phyloP scores from a whole-genome alignment of 1,284 basidiomycete genomes.

The Polyporus tsugae region DNA sequence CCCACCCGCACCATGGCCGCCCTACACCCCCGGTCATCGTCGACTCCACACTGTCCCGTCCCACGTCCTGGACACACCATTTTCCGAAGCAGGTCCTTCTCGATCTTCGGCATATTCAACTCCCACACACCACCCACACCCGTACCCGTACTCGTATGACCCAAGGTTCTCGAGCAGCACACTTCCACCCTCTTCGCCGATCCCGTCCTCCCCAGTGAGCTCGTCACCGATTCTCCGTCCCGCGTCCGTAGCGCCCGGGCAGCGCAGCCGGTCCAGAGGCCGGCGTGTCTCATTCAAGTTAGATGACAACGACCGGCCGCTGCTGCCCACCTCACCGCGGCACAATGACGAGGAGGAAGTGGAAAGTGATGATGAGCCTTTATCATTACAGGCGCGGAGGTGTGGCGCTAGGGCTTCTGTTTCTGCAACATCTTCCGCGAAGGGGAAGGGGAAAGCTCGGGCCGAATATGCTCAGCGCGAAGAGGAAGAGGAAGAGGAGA shows the following conservation, averaged over 20 bases:
- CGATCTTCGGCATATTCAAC: slow-evolving; percentile 42
- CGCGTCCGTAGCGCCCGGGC: slow-evolving; percentile 29
- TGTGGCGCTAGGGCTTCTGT: background rate
- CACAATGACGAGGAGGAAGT: slow-evolving; percentile 9
- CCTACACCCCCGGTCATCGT: slow-evolving; percentile 42
- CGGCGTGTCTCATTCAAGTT: slow-evolving; percentile 44
- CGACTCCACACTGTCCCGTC: slow-evolving; percentile 22
- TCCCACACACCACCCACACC: slow-evolving; percentile 49
- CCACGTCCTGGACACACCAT: slow-evolving; percentile 26
- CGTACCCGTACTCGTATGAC: slow-evolving; percentile 50
- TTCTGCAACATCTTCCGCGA: slow-evolving; percentile 9
- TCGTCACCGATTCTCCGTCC: slow-evolving; percentile 30
- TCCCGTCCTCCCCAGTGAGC: slow-evolving; percentile 37
- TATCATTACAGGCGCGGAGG: background rate
- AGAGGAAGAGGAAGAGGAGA: slow-evolving; percentile 29
- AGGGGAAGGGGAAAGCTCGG: slow-evolving; percentile 33
- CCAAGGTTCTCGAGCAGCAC: slow-evolving; percentile 53
- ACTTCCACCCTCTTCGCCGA: slow-evolving; percentile 55
- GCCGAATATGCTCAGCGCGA: slow-evolving; percentile 17
- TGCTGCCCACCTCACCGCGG: slow-evolving; percentile 22
- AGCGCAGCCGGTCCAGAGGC: slow-evolving; percentile 40
- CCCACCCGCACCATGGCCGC: slow-evolving; percentile 30
- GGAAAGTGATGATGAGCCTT: slow-evolving; percentile 14
- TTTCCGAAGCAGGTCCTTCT: slow-evolving; percentile 32
- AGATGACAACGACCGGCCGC: slow-evolving; percentile 34